Conservation (phyloP, 2,329 filamentous ascomycete species). For the Westerdykella ornata region DNA sequence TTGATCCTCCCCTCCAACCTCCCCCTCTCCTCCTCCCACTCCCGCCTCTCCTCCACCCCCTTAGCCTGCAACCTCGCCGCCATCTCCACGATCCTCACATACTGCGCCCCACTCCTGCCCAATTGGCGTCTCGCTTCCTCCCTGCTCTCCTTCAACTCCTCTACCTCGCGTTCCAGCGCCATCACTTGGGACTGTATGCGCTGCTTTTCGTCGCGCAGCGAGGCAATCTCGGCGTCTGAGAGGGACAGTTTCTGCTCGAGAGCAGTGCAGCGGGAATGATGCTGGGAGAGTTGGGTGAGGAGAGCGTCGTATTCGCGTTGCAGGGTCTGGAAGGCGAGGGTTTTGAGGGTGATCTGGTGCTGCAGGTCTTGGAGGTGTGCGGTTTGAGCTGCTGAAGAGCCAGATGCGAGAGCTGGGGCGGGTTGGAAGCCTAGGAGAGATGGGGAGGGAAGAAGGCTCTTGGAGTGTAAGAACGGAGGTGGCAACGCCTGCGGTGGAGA, state of each 20-base stretch:
- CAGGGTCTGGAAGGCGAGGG: slow-evolving; percentile 47
- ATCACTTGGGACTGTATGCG: slow-evolving; percentile 44
- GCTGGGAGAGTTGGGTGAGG: slow-evolving; percentile 47
- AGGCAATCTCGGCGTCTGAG: slow-evolving; percentile 41
- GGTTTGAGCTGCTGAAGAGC: slow-evolving; percentile 27
- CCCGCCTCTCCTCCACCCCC: slow-evolving; percentile 39
- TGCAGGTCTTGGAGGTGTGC: slow-evolving; percentile 46
- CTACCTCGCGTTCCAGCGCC: slow-evolving; percentile 44
- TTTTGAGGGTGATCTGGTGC: slow-evolving; percentile 50
- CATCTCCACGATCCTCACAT: slow-evolving; percentile 48
- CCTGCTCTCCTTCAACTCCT: slow-evolving; percentile 44
- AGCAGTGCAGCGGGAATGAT: slow-evolving; percentile 45
- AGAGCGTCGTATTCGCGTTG: slow-evolving; percentile 51
- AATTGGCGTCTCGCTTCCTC: slow-evolving; percentile 43
- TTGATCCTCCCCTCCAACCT: slow-evolving; percentile 33
- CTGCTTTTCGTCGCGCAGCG: slow-evolving; percentile 46
- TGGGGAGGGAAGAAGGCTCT: slow-evolving; percentile 24
- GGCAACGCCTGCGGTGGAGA: slow-evolving; percentile 19
- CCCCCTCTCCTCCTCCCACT: slow-evolving; percentile 37
- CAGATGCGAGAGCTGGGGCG: slow-evolving; percentile 16
- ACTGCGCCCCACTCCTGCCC: slow-evolving; percentile 43
- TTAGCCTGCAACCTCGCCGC: slow-evolving; percentile 42
- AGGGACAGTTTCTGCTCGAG: slow-evolving; percentile 42
- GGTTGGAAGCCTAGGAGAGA: slow-evolving; percentile 24
- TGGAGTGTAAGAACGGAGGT: slow-evolving; percentile 15